Percentiles rank a stretch among this genome's conserved stretches.
Evolutionary conservation across 805 yeast species (phyloP).

Genomic region (Myxozyma neotropica): DNA sequence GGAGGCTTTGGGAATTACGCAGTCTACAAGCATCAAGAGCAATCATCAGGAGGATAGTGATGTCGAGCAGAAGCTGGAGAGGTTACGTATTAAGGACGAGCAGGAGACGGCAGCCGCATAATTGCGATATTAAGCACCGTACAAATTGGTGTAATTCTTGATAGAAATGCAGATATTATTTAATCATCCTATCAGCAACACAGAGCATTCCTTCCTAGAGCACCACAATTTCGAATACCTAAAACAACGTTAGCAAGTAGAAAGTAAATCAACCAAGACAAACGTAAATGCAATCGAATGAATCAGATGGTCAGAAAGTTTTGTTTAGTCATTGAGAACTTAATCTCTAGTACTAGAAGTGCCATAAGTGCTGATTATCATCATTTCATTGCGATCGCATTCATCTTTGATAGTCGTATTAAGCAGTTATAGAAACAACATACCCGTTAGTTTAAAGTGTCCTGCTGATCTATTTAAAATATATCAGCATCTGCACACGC

Average conservation of each 20-base stretch:
- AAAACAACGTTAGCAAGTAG: neutral
- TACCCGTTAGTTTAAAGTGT: no score
- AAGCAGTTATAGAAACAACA: neutral
- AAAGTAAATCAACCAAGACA: neutral
- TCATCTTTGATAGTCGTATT: neutral
- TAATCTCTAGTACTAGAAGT: slow-evolving; percentile 36
- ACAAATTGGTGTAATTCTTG: no score
- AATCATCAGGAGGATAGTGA: neutral
- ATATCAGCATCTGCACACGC: no score
- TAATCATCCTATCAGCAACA: no score
- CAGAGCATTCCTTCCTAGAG: no score
- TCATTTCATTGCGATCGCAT: neutral
- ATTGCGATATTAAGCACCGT: no score
- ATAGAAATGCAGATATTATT: no score
- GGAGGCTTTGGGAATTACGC: slow-evolving; percentile 7
- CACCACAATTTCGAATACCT: neutral
- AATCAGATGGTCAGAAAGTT: slow-evolving; percentile 17
- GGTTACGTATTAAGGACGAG: no score
- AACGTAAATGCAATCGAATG: slow-evolving; percentile 25
- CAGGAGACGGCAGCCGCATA: no score
- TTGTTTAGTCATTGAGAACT: slow-evolving; percentile 30
- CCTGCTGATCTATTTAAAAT: no score
- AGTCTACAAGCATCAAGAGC: neutral
- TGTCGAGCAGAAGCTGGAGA: no score
- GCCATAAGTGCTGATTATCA: slow-evolving; percentile 32